A percentile compares a stretch with the other conserved stretches of the same genome.
Conservation (phyloP, 2,329 filamentous ascomycete genomes). For the Lasiodiplodia sp. region DNA sequence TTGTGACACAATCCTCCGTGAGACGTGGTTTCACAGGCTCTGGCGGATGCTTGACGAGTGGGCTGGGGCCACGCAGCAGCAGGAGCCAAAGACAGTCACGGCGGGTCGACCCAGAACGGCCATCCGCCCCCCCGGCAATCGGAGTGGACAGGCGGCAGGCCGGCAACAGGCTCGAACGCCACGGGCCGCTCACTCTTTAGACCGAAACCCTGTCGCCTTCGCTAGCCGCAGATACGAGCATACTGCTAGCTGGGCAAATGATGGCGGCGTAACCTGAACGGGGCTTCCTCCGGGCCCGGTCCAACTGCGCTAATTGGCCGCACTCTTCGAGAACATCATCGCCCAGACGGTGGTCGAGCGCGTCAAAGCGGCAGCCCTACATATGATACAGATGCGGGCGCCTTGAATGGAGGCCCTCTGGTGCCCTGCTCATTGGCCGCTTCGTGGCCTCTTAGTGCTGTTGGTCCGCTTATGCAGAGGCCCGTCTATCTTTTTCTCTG, state of each 20-base stretch:
- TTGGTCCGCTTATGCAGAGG: constrained; percentile 13
- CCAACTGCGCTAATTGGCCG: constrained; percentile 16
- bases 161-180: constrained; percentile 14
- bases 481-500: constrained; percentile 5
- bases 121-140: not conserved
- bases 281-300: constrained; percentile 20
- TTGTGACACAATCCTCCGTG: not conserved
- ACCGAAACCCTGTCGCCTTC: constrained; percentile 19
- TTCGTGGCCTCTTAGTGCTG: not conserved
- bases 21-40: not conserved
- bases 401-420: not conserved
- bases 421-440: not conserved
- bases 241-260: constrained; percentile 18
- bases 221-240: constrained; percentile 25
- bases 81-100: not conserved
- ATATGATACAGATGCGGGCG: constrained; percentile 24
- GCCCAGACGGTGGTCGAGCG: constrained; percentile 18
- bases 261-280: constrained; percentile 21
- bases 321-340: constrained; percentile 15
- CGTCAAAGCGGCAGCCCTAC: constrained; percentile 25
- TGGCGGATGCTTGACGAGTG: not conserved
- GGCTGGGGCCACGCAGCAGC: constrained; percentile 1
- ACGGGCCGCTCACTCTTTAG: constrained; percentile 7
- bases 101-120: not conserved
- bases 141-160: constrained; percentile 7